phyloP scores from a whole-genome alignment of 306 rosid species.

The Phaseolus lunatus region DNA sequence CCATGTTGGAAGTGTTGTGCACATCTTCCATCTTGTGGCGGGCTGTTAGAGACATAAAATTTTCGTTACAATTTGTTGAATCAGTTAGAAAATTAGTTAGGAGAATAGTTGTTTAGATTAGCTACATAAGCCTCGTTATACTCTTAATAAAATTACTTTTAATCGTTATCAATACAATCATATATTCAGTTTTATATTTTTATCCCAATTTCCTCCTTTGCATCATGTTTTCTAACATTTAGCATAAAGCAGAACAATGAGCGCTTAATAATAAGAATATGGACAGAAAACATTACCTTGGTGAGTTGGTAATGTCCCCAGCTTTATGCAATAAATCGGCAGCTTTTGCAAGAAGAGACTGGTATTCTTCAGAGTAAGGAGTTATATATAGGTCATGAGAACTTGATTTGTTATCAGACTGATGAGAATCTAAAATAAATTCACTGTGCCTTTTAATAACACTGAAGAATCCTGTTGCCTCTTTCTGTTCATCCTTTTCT shows the following conservation, averaged over 20 bases:
- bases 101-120: no score
- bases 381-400: constrained; percentile 64
- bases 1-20: no score
- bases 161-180: no score
- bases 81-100: no score
- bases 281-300: constrained; percentile 60
- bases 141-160: no score
- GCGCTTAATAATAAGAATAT: constrained; percentile 18
- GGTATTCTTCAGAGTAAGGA: constrained; percentile 86
- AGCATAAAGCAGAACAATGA: constrained; percentile 31
- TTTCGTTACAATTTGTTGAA: no score
- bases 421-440: constrained; percentile 59
- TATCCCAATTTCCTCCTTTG: background rate
- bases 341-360: constrained; percentile 69
- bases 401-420: constrained; percentile 40
- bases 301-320: constrained; percentile 67
- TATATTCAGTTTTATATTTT: no score
- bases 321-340: constrained; percentile 85
- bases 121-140: no score
- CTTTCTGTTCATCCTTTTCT: constrained; percentile 63
- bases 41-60: no score
- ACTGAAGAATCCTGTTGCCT: constrained; percentile 78
- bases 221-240: background rate
- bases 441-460: constrained; percentile 80
- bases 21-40: no score